phyloP scores from a whole-genome alignment of 306 rosid species.

The Coriaria nepalensis region DNA sequence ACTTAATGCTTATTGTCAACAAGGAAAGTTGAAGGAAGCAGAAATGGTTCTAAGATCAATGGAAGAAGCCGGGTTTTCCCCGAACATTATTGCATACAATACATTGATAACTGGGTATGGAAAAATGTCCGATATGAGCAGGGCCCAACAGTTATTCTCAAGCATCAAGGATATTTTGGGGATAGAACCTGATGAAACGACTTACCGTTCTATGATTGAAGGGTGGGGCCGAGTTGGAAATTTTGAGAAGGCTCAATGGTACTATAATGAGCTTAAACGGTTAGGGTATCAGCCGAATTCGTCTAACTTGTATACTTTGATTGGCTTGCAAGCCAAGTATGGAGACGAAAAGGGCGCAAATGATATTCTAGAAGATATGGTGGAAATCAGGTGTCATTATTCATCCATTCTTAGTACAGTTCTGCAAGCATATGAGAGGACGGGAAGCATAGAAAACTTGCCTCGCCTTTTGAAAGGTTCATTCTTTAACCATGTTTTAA shows the following conservation, averaged over 20 bases:
- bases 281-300: slow-evolving; percentile 57
- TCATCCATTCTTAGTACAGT: slow-evolving; percentile 52
- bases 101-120: slow-evolving; percentile 90
- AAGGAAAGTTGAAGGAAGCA: slow-evolving; percentile 63
- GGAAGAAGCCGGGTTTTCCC: slow-evolving; percentile 46
- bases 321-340: slow-evolving; percentile 58
- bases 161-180: slow-evolving; percentile 30
- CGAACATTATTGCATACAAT: slow-evolving; percentile 60
- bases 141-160: slow-evolving; percentile 50
- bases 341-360: slow-evolving; percentile 55
- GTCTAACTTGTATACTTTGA: slow-evolving; percentile 61
- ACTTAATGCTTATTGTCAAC: slow-evolving; percentile 64
- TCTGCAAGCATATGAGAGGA: slow-evolving; percentile 62
- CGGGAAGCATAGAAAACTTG: slow-evolving; percentile 47
- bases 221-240: slow-evolving; percentile 87
- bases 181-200: slow-evolving; percentile 67
- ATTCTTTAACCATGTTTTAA: slow-evolving; percentile 45
- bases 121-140: slow-evolving; percentile 57
- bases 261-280: slow-evolving; percentile 42
- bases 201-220: slow-evolving; percentile 86
- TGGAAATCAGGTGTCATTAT: slow-evolving; percentile 52
- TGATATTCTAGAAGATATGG: slow-evolving; percentile 56
- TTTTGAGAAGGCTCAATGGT: slow-evolving; percentile 38
- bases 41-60: slow-evolving; percentile 40
- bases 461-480: slow-evolving; percentile 49